These are phyloP conservation scores for Trametes elegans DNA, from an alignment of 768 basidiomycete species.

Conservation along the genomic window DNA sequence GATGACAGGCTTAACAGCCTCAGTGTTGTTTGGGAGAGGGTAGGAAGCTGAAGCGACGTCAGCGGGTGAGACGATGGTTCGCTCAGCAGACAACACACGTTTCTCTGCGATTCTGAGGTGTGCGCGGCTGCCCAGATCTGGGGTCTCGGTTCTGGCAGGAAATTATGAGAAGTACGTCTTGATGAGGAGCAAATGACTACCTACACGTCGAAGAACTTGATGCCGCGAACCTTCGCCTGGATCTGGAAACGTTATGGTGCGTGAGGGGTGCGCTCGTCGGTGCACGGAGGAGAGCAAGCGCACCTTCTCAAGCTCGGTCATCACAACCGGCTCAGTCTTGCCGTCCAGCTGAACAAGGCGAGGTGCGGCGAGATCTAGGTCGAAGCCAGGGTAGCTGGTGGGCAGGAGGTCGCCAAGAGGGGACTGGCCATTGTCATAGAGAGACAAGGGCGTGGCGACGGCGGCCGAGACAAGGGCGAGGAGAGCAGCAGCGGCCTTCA, in stretches of 20 bases:
- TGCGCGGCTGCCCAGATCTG: slow-evolving; percentile 47
- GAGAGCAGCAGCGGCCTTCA: slow-evolving; percentile 50
- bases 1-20: slow-evolving; percentile 57
- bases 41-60: slow-evolving; percentile 44
- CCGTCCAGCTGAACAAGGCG: slow-evolving; percentile 78
- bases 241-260: slow-evolving; percentile 46
- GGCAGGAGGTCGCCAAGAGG: slow-evolving; percentile 34
- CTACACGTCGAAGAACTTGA: slow-evolving; percentile 88
- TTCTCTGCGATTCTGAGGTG: slow-evolving; percentile 36
- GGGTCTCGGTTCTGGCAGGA: slow-evolving; percentile 67
- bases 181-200: slow-evolving; percentile 5
- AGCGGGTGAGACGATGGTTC: slow-evolving; percentile 14
- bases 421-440: slow-evolving; percentile 34
- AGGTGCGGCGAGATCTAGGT: slow-evolving; percentile 66
- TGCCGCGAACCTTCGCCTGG: slow-evolving; percentile 68
- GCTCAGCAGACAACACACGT: slow-evolving; percentile 34
- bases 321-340: slow-evolving; percentile 62
- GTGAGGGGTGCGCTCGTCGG: slow-evolving; percentile 8
- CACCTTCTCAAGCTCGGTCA: slow-evolving; percentile 91
- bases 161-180: slow-evolving; percentile 1
- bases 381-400: slow-evolving; percentile 52
- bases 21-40: slow-evolving; percentile 58
- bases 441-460: slow-evolving; percentile 38
- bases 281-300: slow-evolving; percentile 7
- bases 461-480: slow-evolving; percentile 44